Conservation (phyloP, 768 basidiomycete genomes). For the Fomitopsis pulvina region DNA sequence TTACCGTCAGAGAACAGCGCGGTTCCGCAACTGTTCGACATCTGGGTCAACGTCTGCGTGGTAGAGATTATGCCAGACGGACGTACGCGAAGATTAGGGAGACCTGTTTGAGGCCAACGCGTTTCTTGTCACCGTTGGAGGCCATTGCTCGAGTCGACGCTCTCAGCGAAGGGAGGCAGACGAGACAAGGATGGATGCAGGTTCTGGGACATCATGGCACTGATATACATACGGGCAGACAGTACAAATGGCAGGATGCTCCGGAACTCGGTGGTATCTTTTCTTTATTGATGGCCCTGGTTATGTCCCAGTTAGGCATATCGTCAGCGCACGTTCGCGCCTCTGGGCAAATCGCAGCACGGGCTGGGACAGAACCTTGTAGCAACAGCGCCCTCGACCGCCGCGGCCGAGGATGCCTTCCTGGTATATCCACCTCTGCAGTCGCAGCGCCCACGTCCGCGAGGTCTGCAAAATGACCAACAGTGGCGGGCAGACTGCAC, state of each 20-base stretch:
- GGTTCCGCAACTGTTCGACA: conserved; percentile 61
- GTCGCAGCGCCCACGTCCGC: not conserved
- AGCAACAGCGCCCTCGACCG: not conserved
- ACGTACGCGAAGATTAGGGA: conserved; percentile 84
- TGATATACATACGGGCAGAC: not conserved
- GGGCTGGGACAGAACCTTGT: not conserved
- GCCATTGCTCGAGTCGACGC: conserved; percentile 5
- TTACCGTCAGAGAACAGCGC: conserved; percentile 83
- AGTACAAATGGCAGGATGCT: not conserved
- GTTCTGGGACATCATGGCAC: not conserved
- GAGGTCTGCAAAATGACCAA: not conserved
- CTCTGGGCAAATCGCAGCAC: not conserved
- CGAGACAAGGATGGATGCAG: not conserved
- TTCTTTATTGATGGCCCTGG: conserved; percentile 1
- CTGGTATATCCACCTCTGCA: not conserved
- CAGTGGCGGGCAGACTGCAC: not conserved
- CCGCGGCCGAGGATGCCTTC: not conserved
- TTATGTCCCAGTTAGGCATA: not conserved
- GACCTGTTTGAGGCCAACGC: conserved; percentile 39
- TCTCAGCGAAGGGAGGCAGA: conserved; percentile 5
- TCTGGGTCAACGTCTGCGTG: too few species aligned
- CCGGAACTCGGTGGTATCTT: conserved; percentile 1
- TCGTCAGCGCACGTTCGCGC: conserved; percentile 2
- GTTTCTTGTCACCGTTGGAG: not conserved
- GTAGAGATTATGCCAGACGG: too few species aligned